A percentile compares a stretch with the other conserved stretches of the same genome.
Conservation (phyloP, 768 basidiomycete species). For the Lyophyllum decastes region DNA sequence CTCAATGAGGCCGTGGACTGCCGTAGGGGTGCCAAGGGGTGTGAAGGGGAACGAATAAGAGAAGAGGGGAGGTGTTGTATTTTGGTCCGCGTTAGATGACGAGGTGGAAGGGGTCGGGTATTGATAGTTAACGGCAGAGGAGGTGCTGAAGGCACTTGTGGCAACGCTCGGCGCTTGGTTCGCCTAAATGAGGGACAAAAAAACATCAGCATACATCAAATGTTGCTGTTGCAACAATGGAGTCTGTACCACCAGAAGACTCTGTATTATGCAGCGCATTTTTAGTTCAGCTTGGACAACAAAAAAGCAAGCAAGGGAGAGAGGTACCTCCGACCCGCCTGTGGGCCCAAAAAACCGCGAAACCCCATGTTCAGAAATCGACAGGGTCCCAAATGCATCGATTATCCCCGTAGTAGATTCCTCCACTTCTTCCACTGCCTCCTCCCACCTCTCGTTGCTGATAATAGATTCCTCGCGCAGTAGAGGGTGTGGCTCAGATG, state of each 20-base stretch:
- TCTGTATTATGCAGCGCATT: constrained; percentile 1
- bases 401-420: constrained; percentile 38
- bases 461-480: constrained; percentile 52
- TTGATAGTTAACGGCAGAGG: constrained; percentile 22
- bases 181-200: background rate
- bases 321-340: constrained; percentile 61
- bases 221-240: background rate
- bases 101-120: constrained; percentile 20
- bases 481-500: constrained; percentile 58
- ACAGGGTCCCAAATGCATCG: constrained; percentile 61
- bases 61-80: constrained; percentile 40
- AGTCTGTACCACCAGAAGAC: constrained; percentile 23
- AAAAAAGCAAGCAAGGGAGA: background rate
- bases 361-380: constrained; percentile 58
- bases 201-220: background rate
- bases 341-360: constrained; percentile 67
- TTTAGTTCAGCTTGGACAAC: background rate
- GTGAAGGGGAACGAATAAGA: constrained; percentile 67
- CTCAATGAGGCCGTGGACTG: constrained; percentile 51
- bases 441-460: constrained; percentile 26
- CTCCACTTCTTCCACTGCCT: constrained; percentile 6
- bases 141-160: constrained; percentile 18
- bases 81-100: background rate
- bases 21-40: constrained; percentile 51
- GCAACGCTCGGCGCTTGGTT: constrained; percentile 2